Evolutionary conservation across 140 eudicot species (phyloP).

Genomic region (Erigeron philadelphicus): DNA sequence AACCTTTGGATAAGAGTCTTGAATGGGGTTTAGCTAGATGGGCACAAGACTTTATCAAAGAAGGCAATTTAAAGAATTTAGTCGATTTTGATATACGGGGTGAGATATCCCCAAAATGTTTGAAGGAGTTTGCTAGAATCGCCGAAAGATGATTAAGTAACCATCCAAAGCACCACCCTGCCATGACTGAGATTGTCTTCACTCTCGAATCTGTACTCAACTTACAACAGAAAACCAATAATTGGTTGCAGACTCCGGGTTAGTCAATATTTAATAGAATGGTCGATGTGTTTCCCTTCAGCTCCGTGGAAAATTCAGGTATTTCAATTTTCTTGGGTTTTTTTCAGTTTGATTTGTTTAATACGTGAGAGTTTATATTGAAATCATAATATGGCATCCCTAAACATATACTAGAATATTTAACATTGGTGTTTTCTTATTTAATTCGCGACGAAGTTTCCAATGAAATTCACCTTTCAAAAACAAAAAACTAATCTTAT

Average conservation of each 20-base stretch:
- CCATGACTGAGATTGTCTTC: constrained; percentile 13
- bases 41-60: constrained; percentile 8
- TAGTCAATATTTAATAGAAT: constrained; percentile 1
- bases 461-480: too few species aligned
- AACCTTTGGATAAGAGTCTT: constrained; percentile 18
- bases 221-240: constrained; percentile 7
- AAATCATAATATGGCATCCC: too few species aligned
- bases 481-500: too few species aligned
- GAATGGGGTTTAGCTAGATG: constrained; percentile 14
- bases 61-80: neutral
- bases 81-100: constrained; percentile 9
- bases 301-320: constrained; percentile 2
- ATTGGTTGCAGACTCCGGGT: neutral
- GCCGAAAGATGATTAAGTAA: constrained; percentile 1
- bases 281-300: neutral
- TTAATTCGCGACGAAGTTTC: too few species aligned
- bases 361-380: too few species aligned
- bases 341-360: too few species aligned
- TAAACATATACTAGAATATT: too few species aligned
- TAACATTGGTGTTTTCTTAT: too few species aligned
- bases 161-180: neutral
- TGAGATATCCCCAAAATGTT: constrained; percentile 16
- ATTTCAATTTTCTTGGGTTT: neutral
- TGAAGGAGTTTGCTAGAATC: constrained; percentile 13
- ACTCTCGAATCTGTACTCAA: constrained; percentile 2